Evolutionary conservation across 176 grass and related monocot genomes (phyloP).

Genomic region (Luzula sylvatica): DNA sequence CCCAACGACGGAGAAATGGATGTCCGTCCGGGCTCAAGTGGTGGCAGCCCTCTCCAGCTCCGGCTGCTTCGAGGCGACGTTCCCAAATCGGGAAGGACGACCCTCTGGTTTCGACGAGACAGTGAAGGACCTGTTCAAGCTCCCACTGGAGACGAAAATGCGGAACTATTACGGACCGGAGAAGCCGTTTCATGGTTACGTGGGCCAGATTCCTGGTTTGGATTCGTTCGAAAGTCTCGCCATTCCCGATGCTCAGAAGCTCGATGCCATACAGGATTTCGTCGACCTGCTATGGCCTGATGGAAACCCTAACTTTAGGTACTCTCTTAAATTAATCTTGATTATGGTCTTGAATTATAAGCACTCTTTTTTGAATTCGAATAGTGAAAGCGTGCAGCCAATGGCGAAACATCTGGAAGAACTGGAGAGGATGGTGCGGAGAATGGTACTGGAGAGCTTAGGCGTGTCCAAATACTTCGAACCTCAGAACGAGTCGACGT

Average conservation of each 20-base stretch:
- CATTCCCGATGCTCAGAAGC: slow-evolving; percentile 18
- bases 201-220: slow-evolving; percentile 28
- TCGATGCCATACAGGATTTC: slow-evolving; percentile 20
- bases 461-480: slow-evolving; percentile 34
- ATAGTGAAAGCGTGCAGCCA: neutral
- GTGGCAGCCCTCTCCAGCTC: slow-evolving; percentile 27
- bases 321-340: neutral
- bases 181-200: slow-evolving; percentile 47
- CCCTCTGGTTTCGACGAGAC: slow-evolving; percentile 36
- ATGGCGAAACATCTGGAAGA: slow-evolving; percentile 4
- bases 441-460: slow-evolving; percentile 59
- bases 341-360: neutral
- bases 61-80: slow-evolving; percentile 51
- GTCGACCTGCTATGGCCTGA: slow-evolving; percentile 42
- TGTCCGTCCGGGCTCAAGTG: slow-evolving; percentile 21
- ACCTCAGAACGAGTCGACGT: slow-evolving; percentile 8
- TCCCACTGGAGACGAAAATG: slow-evolving; percentile 36
- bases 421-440: slow-evolving; percentile 36
- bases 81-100: slow-evolving; percentile 21
- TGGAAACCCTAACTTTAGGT: slow-evolving; percentile 39
- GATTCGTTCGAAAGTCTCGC: slow-evolving; percentile 45
- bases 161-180: slow-evolving; percentile 43
- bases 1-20: slow-evolving; percentile 2
- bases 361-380: neutral
- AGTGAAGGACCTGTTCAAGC: slow-evolving; percentile 41